Conservation (phyloP, 1,284 basidiomycete genomes). For the Tausonia pullulans region DNA sequence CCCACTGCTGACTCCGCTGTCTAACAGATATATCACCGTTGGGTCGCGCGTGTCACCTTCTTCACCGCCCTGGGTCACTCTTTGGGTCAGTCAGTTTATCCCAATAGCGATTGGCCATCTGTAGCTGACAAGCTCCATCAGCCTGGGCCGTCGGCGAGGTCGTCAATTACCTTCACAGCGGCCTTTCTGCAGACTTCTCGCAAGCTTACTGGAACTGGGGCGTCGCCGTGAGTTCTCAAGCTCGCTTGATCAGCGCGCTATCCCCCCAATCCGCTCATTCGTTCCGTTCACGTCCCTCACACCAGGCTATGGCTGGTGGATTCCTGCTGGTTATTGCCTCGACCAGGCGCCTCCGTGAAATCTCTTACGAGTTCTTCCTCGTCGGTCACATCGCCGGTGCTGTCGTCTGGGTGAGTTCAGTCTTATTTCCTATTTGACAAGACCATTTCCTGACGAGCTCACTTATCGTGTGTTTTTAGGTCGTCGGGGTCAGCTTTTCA, state of each 20-base stretch:
- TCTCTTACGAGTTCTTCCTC: conserved; percentile 25
- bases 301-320: not conserved
- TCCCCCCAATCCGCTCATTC: too few species aligned
- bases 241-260: not conserved
- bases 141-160: not conserved
- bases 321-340: conserved; percentile 10
- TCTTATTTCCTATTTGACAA: not conserved
- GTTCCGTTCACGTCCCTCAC: not conserved
- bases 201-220: conserved; percentile 28
- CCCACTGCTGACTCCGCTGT: conserved; percentile 23
- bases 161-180: not conserved
- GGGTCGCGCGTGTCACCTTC: conserved; percentile 27
- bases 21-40: conserved; percentile 30
- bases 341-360: conserved; percentile 16
- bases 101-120: not conserved
- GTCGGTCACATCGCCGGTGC: conserved; percentile 27
- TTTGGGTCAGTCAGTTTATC: conserved; percentile 10
- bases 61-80: conserved; percentile 25
- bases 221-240: conserved; percentile 17
- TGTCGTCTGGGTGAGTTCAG: conserved; percentile 19
- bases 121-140: not conserved
- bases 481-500: not conserved
- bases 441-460: not conserved
- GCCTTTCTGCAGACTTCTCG: conserved; percentile 1
- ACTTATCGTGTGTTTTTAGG: not conserved